phyloP scores from a whole-genome alignment of 2,329 filamentous ascomycete genomes.

The Claviceps sp. region DNA sequence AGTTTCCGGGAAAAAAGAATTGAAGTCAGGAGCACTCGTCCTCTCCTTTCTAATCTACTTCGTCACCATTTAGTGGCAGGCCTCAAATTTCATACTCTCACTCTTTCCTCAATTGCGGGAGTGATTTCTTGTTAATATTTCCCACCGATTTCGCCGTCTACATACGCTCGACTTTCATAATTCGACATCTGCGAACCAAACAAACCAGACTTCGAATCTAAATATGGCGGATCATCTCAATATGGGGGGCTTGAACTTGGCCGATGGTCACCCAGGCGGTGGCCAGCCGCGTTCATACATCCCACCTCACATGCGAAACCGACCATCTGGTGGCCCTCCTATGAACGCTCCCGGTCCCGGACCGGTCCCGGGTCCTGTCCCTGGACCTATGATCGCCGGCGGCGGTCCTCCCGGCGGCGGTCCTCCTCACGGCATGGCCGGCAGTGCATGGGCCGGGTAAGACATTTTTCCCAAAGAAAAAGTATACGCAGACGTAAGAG shows the following conservation, averaged over 20 bases:
- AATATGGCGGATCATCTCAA: constrained; percentile 76
- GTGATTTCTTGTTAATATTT: constrained; percentile 10
- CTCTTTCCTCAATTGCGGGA: constrained; percentile 17
- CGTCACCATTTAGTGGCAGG: constrained; percentile 9
- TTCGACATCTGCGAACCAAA: background rate
- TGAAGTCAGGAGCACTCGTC: constrained; percentile 17
- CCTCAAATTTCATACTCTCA: constrained; percentile 13
- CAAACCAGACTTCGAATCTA: constrained; percentile 12
- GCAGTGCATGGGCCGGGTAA: constrained; percentile 43
- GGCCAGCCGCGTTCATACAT: constrained; percentile 55
- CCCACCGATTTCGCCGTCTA: constrained; percentile 6
- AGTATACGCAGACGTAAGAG: background rate
- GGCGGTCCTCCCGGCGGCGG: constrained; percentile 12
- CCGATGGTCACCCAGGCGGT: constrained; percentile 18
- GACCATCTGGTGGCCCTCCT: constrained; percentile 15
- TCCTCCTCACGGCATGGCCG: constrained; percentile 23
- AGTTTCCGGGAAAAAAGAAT: constrained; percentile 20
- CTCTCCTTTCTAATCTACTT: constrained; percentile 18
- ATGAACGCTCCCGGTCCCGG: constrained; percentile 1
- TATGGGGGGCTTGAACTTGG: constrained; percentile 62
- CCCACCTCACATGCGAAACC: constrained; percentile 66
- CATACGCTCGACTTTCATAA: background rate
- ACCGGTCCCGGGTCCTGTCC: constrained; percentile 9
- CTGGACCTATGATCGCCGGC: constrained; percentile 27
- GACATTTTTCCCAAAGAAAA: constrained; percentile 9